These are phyloP conservation scores for Exophiala bonariae DNA, from an alignment of 2,329 filamentous ascomycete genomes.

Conservation along the genomic window DNA sequence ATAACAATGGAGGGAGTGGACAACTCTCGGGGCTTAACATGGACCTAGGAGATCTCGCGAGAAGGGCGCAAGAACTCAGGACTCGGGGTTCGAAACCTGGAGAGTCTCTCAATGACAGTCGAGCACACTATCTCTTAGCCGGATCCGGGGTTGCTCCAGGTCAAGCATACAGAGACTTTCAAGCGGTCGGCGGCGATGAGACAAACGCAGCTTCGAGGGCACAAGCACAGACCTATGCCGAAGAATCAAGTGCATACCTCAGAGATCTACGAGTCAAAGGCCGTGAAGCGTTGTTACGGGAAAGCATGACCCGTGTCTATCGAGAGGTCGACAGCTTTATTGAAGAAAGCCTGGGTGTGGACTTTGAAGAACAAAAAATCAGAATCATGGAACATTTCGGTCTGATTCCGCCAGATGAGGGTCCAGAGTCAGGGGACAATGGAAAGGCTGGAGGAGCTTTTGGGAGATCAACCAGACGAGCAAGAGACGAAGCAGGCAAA, in stretches of 20 bases:
- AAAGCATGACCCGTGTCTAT: conserved; percentile 85
- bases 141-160: conserved; percentile 90
- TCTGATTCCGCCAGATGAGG: conserved; percentile 58
- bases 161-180: conserved; percentile 81
- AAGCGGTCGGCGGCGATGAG: conserved; percentile 70
- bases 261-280: conserved; percentile 86
- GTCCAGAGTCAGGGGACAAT: conserved; percentile 41
- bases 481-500: conserved; percentile 4
- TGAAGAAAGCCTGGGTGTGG: conserved; percentile 90
- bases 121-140: conserved; percentile 83
- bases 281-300: conserved; percentile 84
- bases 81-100: conserved; percentile 56
- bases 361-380: conserved; percentile 92
- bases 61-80: conserved; percentile 74
- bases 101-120: conserved; percentile 46
- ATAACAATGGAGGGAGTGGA: conserved; percentile 53
- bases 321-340: conserved; percentile 91
- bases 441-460: conserved; percentile 47
- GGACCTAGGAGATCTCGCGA: conserved; percentile 81
- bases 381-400: conserved; percentile 97
- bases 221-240: conserved; percentile 18
- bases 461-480: conserved; percentile 35
- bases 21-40: conserved; percentile 89
- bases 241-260: conserved; percentile 57
- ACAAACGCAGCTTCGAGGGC: conserved; percentile 3